Percentiles rank a stretch among this genome's conserved stretches.
Conservation (phyloP, 176 grass and related monocot genomes). For the Zoysia pacifica region DNA sequence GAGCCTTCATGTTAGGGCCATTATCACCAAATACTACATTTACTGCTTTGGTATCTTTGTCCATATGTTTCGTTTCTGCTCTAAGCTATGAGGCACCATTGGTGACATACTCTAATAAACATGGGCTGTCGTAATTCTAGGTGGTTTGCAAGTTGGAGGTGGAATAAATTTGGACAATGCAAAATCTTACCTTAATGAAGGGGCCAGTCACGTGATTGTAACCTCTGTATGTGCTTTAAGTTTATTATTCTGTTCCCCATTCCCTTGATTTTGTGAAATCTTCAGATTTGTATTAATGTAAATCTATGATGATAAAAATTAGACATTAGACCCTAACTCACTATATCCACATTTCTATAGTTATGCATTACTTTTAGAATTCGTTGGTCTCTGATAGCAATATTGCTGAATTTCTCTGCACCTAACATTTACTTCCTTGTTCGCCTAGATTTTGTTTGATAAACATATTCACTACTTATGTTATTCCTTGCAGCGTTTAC, state of each 20-base stretch:
- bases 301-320: neutral
- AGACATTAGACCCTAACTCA: neutral
- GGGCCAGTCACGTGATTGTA: slow-evolving; percentile 95
- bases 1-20: neutral
- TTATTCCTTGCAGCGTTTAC: slow-evolving; percentile 15
- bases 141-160: slow-evolving; percentile 97
- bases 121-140: slow-evolving; percentile 49
- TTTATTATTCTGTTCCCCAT: slow-evolving; percentile 6
- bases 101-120: slow-evolving; percentile 32
- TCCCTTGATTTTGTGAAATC: slow-evolving; percentile 10
- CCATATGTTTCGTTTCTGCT: slow-evolving; percentile 10
- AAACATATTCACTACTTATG: neutral
- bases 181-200: slow-evolving; percentile 73
- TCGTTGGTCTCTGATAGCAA: neutral
- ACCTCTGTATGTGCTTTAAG: slow-evolving; percentile 66
- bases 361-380: neutral
- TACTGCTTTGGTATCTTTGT: slow-evolving; percentile 11
- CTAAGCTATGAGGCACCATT: neutral
- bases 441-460: neutral
- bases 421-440: neutral
- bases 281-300: neutral
- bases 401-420: neutral
- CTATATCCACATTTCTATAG: slow-evolving; percentile 1
- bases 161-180: slow-evolving; percentile 93
- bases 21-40: neutral